Evolutionary conservation across 1,284 basidiomycete species (phyloP).

Genomic region (Cutaneotrichosporon sp.): DNA sequence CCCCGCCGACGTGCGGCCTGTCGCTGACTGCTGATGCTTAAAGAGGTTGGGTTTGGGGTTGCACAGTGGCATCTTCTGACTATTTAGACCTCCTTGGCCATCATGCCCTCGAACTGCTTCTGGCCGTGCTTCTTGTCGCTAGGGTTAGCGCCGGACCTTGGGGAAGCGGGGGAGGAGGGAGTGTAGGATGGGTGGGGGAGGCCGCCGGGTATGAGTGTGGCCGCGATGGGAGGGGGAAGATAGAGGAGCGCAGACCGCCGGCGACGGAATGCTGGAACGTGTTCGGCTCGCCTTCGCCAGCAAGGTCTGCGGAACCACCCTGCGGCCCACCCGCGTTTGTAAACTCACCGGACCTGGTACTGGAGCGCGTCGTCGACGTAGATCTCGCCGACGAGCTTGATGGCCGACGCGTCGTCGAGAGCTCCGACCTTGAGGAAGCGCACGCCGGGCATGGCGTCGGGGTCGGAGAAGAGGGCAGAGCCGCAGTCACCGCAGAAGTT

Average conservation of each 20-base stretch:
- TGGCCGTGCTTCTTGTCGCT: slow-evolving; percentile 14
- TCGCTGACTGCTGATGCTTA: background rate
- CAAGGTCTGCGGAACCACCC: too few relatives aligned
- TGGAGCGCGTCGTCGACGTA: slow-evolving; percentile 18
- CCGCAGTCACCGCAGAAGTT: slow-evolving; percentile 37
- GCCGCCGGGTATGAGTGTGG: too few relatives aligned
- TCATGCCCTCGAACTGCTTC: slow-evolving; percentile 27
- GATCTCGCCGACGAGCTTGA: slow-evolving; percentile 22
- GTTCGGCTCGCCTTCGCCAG: too few relatives aligned
- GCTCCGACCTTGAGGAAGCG: slow-evolving; percentile 22
- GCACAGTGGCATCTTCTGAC: background rate
- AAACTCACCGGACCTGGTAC: slow-evolving; percentile 5
- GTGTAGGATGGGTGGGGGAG: too few relatives aligned
- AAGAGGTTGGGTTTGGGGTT: too few relatives aligned
- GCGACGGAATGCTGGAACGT: too few relatives aligned
- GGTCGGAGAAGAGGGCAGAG: slow-evolving; percentile 24
- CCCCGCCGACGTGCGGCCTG: too few relatives aligned
- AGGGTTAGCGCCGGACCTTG: background rate
- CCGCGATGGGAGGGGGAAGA: too few relatives aligned
- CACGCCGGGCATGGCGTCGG: slow-evolving; percentile 18
- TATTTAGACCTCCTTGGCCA: slow-evolving; percentile 24
- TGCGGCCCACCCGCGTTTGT: too few relatives aligned
- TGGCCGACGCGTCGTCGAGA: slow-evolving; percentile 15
- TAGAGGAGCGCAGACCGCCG: too few relatives aligned
- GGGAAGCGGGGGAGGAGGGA: too few relatives aligned